phyloP scores from a whole-genome alignment of 208 protist genomes.

The Wallacemonas collosoma region DNA sequence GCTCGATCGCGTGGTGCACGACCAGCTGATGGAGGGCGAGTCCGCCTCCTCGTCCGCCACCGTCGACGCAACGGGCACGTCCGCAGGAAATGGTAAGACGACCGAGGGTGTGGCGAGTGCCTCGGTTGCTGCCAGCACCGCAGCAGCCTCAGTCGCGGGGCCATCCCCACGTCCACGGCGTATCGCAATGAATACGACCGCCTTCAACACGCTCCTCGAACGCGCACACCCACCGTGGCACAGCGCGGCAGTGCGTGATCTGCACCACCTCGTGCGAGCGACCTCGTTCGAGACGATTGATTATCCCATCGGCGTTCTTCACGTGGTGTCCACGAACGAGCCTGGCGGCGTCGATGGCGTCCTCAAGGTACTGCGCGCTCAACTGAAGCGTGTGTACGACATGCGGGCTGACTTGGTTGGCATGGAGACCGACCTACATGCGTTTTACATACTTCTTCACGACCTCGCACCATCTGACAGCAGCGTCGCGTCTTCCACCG shows the following conservation, averaged over 20 bases:
- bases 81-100: no score
- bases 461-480: constrained; percentile 40
- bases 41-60: not conserved
- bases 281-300: constrained; percentile 79
- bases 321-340: constrained; percentile 58
- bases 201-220: constrained; percentile 52
- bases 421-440: constrained; percentile 75
- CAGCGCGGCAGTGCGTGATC: constrained; percentile 49
- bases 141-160: constrained; percentile 8
- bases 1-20: constrained; percentile 51
- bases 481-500: not conserved
- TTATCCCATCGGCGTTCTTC: constrained; percentile 74
- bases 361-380: constrained; percentile 44
- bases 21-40: constrained; percentile 34
- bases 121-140: constrained; percentile 2
- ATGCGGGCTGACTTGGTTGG: constrained; percentile 47
- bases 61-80: no score
- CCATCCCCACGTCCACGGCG: constrained; percentile 9
- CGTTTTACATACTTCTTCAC: constrained; percentile 78
- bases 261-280: constrained; percentile 65
- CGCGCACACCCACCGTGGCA: constrained; percentile 66
- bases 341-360: constrained; percentile 55
- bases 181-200: not conserved
- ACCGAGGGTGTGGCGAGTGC: not conserved
- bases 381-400: constrained; percentile 35